Percentiles rank a stretch among this genome's conserved stretches.
Evolutionary conservation across 495 filamentous ascomycete species (phyloP).

Genomic region (Elasticomyces elasticus): DNA sequence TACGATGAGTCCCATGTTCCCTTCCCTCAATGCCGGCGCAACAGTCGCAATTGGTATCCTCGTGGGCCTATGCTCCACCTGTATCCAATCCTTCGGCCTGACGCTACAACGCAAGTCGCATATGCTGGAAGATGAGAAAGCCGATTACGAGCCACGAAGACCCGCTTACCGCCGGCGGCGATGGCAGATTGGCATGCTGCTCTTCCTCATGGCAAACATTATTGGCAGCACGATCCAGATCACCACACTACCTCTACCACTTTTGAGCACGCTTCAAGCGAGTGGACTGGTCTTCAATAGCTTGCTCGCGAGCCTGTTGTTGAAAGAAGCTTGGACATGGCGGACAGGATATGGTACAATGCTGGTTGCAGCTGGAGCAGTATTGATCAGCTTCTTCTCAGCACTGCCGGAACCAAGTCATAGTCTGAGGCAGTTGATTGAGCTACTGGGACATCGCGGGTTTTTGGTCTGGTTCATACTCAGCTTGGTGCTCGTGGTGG

Average conservation of each 20-base stretch:
- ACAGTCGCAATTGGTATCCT: constrained; percentile 60
- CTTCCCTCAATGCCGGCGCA: constrained; percentile 13
- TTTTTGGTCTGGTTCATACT: constrained; percentile 90
- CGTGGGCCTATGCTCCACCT: constrained; percentile 85
- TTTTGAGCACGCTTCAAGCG: constrained; percentile 90
- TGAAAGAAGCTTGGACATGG: constrained; percentile 86
- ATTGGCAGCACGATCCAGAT: constrained; percentile 95
- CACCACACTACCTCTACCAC: constrained; percentile 87
- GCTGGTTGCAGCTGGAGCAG: constrained; percentile 74
- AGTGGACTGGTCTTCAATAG: constrained; percentile 98
- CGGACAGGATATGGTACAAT: constrained; percentile 83
- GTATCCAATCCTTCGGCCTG: constrained; percentile 85
- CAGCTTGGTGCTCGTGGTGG: constrained; percentile 60
- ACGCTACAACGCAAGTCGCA: constrained; percentile 99
- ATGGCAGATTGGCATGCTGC: constrained; percentile 96
- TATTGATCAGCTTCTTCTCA: constrained; percentile 87
- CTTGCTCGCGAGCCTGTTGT: constrained; percentile 85
- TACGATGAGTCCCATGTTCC: neutral
- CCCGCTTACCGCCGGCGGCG: constrained; percentile 82
- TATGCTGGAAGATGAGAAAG: constrained; percentile 91
- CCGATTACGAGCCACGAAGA: constrained; percentile 62
- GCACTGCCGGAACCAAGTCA: constrained; percentile 94
- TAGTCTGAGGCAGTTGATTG: constrained; percentile 68
- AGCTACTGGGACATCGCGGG: constrained; percentile 57
- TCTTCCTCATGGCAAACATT: constrained; percentile 92